These are phyloP conservation scores for Yamadazyma scolyti DNA, from an alignment of 805 yeast genomes.

Conservation along the genomic window DNA sequence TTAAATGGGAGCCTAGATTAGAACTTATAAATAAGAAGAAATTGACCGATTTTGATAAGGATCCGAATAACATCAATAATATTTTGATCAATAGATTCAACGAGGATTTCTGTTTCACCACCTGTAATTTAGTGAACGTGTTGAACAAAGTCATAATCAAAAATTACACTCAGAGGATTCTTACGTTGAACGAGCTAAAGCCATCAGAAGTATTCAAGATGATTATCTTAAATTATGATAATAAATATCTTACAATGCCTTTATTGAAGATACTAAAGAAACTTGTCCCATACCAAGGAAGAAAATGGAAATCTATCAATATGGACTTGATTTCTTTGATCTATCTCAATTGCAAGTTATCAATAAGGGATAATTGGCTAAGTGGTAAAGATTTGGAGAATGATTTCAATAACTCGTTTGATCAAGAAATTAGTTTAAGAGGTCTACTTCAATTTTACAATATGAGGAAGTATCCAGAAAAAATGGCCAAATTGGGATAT, in stretches of 20 bases:
- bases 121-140: constrained; percentile 51
- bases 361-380: constrained; percentile 82
- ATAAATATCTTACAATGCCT: constrained; percentile 60
- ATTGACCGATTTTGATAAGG: constrained; percentile 26
- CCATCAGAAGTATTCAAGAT: constrained; percentile 62
- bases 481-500: constrained; percentile 59
- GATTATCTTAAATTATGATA: constrained; percentile 54
- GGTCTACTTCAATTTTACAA: constrained; percentile 78
- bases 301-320: constrained; percentile 89
- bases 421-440: constrained; percentile 81
- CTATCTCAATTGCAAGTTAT: constrained; percentile 68
- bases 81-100: constrained; percentile 28
- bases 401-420: constrained; percentile 71
- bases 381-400: constrained; percentile 74
- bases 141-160: constrained; percentile 57
- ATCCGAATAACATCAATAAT: constrained; percentile 16
- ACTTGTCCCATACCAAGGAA: constrained; percentile 84
- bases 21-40: constrained; percentile 27
- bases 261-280: constrained; percentile 72
- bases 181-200: constrained; percentile 57
- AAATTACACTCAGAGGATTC: constrained; percentile 67
- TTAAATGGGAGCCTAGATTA: constrained; percentile 9
- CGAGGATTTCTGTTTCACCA: constrained; percentile 42
- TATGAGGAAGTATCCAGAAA: constrained; percentile 48
- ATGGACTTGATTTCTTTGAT: constrained; percentile 92